These are phyloP conservation scores for Teunomyces barrocoloradensis DNA, from an alignment of 805 yeast species.

Conservation along the genomic window DNA sequence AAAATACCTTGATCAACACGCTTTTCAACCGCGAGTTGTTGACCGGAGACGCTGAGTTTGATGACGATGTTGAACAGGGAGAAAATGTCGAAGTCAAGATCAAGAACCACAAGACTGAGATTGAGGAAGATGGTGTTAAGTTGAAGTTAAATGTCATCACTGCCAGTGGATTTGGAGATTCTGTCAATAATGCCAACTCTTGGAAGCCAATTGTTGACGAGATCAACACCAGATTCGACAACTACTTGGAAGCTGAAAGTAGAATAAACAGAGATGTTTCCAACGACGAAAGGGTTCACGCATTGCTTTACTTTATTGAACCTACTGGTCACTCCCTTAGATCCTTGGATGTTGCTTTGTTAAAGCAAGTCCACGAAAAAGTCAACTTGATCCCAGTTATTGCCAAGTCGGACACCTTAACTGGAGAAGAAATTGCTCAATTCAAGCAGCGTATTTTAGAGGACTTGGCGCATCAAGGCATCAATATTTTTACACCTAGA, in stretches of 20 bases:
- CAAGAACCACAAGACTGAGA: conserved; percentile 51
- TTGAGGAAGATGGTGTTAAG: conserved; percentile 92
- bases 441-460: conserved; percentile 77
- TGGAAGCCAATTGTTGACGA: conserved; percentile 94
- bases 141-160: conserved; percentile 81
- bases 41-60: conserved; percentile 25
- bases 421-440: conserved; percentile 74
- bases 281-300: conserved; percentile 86
- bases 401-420: conserved; percentile 90
- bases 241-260: conserved; percentile 86
- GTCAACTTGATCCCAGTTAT: conserved; percentile 93
- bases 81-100: conserved; percentile 44
- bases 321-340: conserved; percentile 95
- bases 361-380: conserved; percentile 83
- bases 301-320: conserved; percentile 88
- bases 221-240: conserved; percentile 81
- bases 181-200: conserved; percentile 64
- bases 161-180: conserved; percentile 93
- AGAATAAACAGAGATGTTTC: conserved; percentile 69
- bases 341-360: conserved; percentile 83
- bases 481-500: conserved; percentile 72
- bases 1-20: conserved; percentile 87
- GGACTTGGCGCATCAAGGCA: conserved; percentile 73
- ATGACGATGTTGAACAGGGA: conserved; percentile 15
- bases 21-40: conserved; percentile 56